These are phyloP conservation scores for Tilletia setariae DNA, from an alignment of 1,284 basidiomycete genomes.

Conservation along the genomic window DNA sequence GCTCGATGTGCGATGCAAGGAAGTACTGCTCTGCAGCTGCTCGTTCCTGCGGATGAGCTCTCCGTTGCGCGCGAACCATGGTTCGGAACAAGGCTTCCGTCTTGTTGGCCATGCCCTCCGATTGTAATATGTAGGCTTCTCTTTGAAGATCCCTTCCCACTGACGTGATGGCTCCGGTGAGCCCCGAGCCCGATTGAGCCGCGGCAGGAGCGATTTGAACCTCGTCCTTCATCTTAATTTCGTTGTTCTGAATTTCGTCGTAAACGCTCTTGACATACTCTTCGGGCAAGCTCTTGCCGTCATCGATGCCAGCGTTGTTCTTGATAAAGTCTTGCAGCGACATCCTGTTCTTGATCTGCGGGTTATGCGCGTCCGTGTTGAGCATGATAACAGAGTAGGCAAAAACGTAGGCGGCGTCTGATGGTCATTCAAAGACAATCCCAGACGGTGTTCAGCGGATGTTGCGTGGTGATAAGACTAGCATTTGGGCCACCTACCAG, in stretches of 20 bases:
- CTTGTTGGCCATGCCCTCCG: slow-evolving; percentile 53
- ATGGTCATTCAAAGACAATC: not conserved
- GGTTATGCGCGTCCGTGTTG: slow-evolving; percentile 54
- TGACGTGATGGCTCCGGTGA: slow-evolving; percentile 49
- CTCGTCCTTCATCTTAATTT: slow-evolving; percentile 56
- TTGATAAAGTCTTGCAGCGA: slow-evolving; percentile 52
- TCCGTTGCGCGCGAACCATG: slow-evolving; percentile 52
- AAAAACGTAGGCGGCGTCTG: slow-evolving; percentile 53
- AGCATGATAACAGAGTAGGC: slow-evolving; percentile 55
- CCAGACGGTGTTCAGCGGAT: not conserved
- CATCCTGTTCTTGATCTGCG: slow-evolving; percentile 54
- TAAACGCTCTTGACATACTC: slow-evolving; percentile 46
- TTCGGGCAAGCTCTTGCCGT: slow-evolving; percentile 49
- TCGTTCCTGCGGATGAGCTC: slow-evolving; percentile 43
- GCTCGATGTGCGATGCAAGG: slow-evolving; percentile 53
- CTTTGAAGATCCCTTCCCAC: slow-evolving; percentile 51
- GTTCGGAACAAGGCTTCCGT: slow-evolving; percentile 54
- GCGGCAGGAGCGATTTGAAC: slow-evolving; percentile 24
- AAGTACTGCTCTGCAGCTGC: slow-evolving; percentile 52
- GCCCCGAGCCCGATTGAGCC: slow-evolving; percentile 28
- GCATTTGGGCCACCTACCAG: slow-evolving; percentile 19
- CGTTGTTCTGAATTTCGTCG: slow-evolving; percentile 52
- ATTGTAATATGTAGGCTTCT: slow-evolving; percentile 52
- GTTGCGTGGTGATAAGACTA: not conserved
- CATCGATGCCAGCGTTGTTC: slow-evolving; percentile 54